phyloP scores from a whole-genome alignment of 768 basidiomycete species.

The Piloderma croceum region DNA sequence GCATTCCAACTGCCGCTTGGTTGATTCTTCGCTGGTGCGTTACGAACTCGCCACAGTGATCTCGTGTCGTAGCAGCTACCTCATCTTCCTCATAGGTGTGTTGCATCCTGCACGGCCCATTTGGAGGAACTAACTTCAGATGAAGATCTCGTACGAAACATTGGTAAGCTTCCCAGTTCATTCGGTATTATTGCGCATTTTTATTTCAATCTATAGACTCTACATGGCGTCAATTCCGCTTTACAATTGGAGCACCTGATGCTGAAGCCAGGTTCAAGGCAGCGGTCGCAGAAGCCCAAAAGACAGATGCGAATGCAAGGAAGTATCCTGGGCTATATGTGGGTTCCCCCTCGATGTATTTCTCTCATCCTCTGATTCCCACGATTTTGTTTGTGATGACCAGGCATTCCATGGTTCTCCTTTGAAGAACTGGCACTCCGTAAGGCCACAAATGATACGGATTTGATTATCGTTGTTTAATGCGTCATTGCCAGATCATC shows the following conservation, averaged over 20 bases:
- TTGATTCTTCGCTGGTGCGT: conserved; percentile 54
- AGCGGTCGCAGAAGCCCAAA: conserved; percentile 37
- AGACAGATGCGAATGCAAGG: conserved; percentile 33
- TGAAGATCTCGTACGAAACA: conserved; percentile 49
- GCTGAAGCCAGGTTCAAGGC: conserved; percentile 60
- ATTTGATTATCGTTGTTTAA: conserved; percentile 1
- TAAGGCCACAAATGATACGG: conserved; percentile 24
- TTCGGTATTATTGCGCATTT: neutral
- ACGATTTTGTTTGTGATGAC: neutral
- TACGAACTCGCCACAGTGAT: conserved; percentile 3
- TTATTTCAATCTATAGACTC: conserved; percentile 28
- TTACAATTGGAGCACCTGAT: conserved; percentile 67
- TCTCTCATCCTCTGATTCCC: neutral
- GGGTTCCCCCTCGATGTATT: conserved; percentile 8
- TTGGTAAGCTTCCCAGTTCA: conserved; percentile 33
- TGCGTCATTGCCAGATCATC: conserved; percentile 45
- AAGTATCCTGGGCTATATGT: conserved; percentile 46
- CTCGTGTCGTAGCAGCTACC: neutral
- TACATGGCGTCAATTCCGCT: conserved; percentile 57
- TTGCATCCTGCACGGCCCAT: conserved; percentile 69
- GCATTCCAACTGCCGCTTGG: conserved; percentile 58
- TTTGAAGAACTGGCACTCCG: conserved; percentile 66
- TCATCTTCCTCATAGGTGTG: conserved; percentile 38
- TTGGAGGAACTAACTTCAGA: conserved; percentile 54
- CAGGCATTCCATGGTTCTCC: conserved; percentile 70